Base-by-base conservation (phyloP, 306 rosid species). In the Elaeagnus macrophylla region DNA sequence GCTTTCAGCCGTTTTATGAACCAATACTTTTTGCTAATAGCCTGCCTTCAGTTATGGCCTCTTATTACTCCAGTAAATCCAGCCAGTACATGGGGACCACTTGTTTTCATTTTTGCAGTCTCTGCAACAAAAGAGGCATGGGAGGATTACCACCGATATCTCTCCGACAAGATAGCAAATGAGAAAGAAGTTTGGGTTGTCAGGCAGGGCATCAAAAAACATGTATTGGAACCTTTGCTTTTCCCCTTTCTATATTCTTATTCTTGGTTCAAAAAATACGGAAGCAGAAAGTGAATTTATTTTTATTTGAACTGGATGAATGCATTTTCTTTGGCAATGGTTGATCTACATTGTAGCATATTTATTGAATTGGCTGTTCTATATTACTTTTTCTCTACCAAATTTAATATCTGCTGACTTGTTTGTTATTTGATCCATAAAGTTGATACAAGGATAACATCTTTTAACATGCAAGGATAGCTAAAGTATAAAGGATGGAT, bases 21-120 rank as follows among this genome's bases (percentile, higher is more conserved):
- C 76, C 99, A 87, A 78, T 91, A 91, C 80, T 91, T 91, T 82
- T 75, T 91, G 81, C 71, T 91, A 69, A 91, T 91, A 74, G 99
- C 99, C 35, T 91, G 99, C 79, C 89, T 91, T 73, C 99, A 91
- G 80, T 72, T 91, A 50, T 91, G 99, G 99, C 72, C 99, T 37
- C 96, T 91, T 57, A 91, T 91, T 18, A 91, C 99, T 66, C 99
- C 99, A 16, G 99, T 91, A 55, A 91, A 91, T 79, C 99, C 99
- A 50, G 99, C 96, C 66, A 91, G 99, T 66, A 91, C 99, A 40
- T 91, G 99, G 99, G 99, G 99, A 65, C 99, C 99, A 10, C 99
- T 91, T 75, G 78, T 91, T 46, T 91, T 91, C 77, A 91, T 91
- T 69, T 91, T 91, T 69, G 93, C 99, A 14, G 96, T 91, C 62